These are phyloP conservation scores for Fagus sylvatica DNA, from an alignment of 306 rosid species.

Conservation along the genomic window DNA sequence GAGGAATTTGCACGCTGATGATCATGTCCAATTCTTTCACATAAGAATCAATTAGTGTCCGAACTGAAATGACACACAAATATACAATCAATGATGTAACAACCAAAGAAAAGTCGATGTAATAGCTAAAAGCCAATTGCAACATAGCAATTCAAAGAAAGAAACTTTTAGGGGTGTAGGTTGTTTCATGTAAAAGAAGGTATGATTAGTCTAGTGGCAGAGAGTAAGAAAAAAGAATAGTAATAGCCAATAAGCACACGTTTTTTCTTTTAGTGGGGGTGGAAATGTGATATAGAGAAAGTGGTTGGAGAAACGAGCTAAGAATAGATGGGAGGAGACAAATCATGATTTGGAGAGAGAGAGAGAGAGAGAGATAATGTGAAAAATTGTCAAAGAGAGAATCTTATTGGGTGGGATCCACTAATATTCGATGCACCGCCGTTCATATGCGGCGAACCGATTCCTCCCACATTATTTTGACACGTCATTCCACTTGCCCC, in stretches of 20 bases:
- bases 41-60: neutral
- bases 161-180: neutral
- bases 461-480: slow-evolving; percentile 24
- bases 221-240: neutral
- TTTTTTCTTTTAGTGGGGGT: neutral
- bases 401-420: slow-evolving; percentile 37
- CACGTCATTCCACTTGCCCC: slow-evolving; percentile 40
- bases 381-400: slow-evolving; percentile 17
- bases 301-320: neutral
- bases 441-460: slow-evolving; percentile 63
- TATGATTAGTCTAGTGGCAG: neutral
- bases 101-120: neutral
- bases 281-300: neutral
- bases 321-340: neutral
- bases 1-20: neutral
- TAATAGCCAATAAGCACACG: neutral
- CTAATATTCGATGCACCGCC: slow-evolving; percentile 40
- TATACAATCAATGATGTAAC: neutral
- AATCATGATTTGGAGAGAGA: neutral
- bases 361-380: neutral
- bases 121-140: neutral
- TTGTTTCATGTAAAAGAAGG: neutral
- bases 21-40: neutral
- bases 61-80: neutral
- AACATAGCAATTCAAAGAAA: neutral